A percentile compares a stretch with the other conserved stretches of the same genome.
Evolutionary conservation across 2,329 filamentous ascomycete genomes (phyloP).

Genomic region (Biscogniauxia marginata): DNA sequence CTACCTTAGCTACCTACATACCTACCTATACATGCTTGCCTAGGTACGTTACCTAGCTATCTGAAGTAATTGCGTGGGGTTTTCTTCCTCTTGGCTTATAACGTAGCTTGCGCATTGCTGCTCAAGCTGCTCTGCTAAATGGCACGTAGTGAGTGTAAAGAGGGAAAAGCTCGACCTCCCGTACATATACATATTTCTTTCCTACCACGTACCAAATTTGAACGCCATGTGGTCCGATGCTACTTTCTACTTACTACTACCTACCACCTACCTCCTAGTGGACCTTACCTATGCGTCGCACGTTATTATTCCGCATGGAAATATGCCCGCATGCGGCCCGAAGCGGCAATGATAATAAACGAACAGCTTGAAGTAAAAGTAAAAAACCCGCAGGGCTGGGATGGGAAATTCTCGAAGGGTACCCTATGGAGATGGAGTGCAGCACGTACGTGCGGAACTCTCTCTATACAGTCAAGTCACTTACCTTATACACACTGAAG

Average conservation of each 20-base stretch:
- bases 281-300: neutral
- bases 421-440: too few species aligned
- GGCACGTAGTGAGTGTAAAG: neutral
- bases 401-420: neutral
- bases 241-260: neutral
- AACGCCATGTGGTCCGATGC: neutral
- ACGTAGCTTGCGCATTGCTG: neutral
- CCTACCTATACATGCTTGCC: neutral
- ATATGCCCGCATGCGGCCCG: neutral
- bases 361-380: neutral
- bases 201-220: neutral
- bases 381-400: neutral
- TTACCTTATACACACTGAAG: neutral
- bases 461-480: neutral
- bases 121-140: too few species aligned
- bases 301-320: neutral
- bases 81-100: neutral
- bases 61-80: neutral
- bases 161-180: neutral
- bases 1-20: neutral
- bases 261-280: neutral
- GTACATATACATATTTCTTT: too few species aligned
- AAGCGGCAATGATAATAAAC: neutral
- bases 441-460: neutral
- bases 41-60: neutral